These are phyloP conservation scores for Globisporangium nodosum DNA, from an alignment of 352 stramenopile genomes.

Conservation along the genomic window DNA sequence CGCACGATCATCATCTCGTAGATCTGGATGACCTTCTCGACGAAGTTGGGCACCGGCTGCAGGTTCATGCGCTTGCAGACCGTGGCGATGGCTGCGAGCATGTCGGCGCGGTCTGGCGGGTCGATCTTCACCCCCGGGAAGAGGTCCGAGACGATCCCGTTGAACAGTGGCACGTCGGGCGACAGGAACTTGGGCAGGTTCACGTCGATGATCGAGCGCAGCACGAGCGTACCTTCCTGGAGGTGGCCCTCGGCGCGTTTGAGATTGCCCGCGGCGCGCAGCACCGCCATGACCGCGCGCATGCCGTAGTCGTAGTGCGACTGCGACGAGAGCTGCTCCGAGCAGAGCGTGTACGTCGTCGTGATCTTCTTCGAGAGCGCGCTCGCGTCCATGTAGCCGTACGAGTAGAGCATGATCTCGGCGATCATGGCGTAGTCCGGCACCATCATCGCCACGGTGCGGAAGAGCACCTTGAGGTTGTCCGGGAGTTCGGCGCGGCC, in stretches of 20 bases:
- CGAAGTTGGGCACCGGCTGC: constrained; percentile 87
- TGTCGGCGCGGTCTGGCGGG: constrained; percentile 81
- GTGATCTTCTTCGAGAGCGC: constrained; percentile 93
- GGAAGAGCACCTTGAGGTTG: constrained; percentile 92
- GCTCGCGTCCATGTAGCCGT: constrained; percentile 89
- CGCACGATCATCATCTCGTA: constrained; percentile 97
- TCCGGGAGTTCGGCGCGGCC: constrained; percentile 88
- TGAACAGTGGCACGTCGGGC: constrained; percentile 92
- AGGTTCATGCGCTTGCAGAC: constrained; percentile 80
- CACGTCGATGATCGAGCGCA: constrained; percentile 92
- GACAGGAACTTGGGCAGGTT: constrained; percentile 94
- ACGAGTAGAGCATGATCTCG: constrained; percentile 93
- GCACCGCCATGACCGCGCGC: constrained; percentile 91
- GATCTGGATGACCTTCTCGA: constrained; percentile 93
- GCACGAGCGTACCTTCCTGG: constrained; percentile 84
- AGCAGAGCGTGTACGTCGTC: constrained; percentile 92
- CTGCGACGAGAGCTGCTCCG: constrained; percentile 92
- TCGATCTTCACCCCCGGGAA: constrained; percentile 90
- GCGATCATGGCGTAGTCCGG: constrained; percentile 92
- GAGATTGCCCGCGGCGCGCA: constrained; percentile 90
- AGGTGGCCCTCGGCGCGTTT: constrained; percentile 76
- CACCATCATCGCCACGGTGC: constrained; percentile 93
- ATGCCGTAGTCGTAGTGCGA: constrained; percentile 97
- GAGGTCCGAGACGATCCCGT: constrained; percentile 91
- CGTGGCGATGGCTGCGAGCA: constrained; percentile 76